These are phyloP conservation scores for Kregervanrija pseudodelftensis DNA, from an alignment of 805 yeast genomes.

Conservation along the genomic window DNA sequence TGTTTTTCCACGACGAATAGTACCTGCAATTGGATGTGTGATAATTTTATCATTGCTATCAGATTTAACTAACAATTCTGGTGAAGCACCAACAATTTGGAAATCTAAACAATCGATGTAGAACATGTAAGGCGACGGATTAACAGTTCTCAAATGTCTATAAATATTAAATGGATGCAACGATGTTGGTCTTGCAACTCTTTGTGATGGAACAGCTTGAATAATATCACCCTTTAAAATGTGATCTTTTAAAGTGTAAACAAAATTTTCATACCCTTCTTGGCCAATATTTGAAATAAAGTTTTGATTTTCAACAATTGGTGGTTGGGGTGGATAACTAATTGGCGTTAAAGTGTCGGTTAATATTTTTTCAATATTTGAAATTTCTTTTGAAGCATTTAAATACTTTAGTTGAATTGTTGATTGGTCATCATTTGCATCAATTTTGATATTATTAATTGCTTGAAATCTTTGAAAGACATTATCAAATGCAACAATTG, in stretches of 20 bases:
- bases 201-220: constrained; percentile 97
- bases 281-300: constrained; percentile 89
- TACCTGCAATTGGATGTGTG: constrained; percentile 98
- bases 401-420: constrained; percentile 40
- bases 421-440: constrained; percentile 22
- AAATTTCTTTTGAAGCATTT: constrained; percentile 51
- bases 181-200: constrained; percentile 91
- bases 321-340: constrained; percentile 69
- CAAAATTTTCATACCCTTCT: constrained; percentile 87
- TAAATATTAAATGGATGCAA: constrained; percentile 95
- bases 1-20: constrained; percentile 84
- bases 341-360: constrained; percentile 35
- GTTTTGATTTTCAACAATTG: constrained; percentile 57
- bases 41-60: constrained; percentile 66
- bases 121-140: constrained; percentile 96
- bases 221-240: constrained; percentile 88
- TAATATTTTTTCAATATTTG: constrained; percentile 44
- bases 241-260: constrained; percentile 64
- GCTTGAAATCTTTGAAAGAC: constrained; percentile 91
- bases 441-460: constrained; percentile 66
- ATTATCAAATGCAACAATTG: constrained; percentile 86
- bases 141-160: constrained; percentile 88
- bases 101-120: constrained; percentile 88
- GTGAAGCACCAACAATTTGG: constrained; percentile 96
- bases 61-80: constrained; percentile 83